Evolutionary conservation across 2,329 filamentous ascomycete genomes (phyloP).

Genomic region (Lasiodiplodia sp.): DNA sequence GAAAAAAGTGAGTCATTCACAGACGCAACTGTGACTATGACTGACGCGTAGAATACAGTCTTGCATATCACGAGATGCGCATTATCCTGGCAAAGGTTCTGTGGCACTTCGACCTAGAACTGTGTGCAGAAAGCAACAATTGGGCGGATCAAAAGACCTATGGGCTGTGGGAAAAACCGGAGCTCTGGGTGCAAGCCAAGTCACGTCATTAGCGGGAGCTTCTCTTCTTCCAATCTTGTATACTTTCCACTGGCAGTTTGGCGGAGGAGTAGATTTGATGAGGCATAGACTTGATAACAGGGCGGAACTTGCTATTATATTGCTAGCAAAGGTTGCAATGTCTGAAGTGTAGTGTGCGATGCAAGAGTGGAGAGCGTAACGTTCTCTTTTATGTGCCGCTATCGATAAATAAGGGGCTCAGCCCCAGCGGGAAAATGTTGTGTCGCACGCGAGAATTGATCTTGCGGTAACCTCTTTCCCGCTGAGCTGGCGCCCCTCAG

Average conservation of each 20-base stretch:
- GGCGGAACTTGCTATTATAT: too few relatives aligned
- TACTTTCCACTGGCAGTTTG: too few relatives aligned
- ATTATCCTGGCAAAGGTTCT: conserved; percentile 47
- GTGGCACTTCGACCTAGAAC: conserved; percentile 48
- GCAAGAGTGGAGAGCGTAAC: too few relatives aligned
- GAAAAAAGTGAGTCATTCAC: conserved; percentile 43
- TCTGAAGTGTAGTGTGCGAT: too few relatives aligned
- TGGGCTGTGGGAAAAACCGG: conserved; percentile 47
- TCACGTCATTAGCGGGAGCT: too few relatives aligned
- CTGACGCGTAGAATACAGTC: conserved; percentile 33
- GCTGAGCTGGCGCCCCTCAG: not conserved
- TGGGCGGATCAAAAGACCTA: conserved; percentile 44
- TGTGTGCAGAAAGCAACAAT: conserved; percentile 41
- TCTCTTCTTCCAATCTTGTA: too few relatives aligned
- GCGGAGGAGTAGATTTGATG: too few relatives aligned
- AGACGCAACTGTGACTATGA: not conserved
- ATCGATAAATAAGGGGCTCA: too few relatives aligned
- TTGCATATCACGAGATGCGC: conserved; percentile 50
- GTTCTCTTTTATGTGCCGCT: too few relatives aligned
- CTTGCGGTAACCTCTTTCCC: not conserved
- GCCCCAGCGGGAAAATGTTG: too few relatives aligned
- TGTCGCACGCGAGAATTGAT: not conserved
- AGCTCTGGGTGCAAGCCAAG: conserved; percentile 30
- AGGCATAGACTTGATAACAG: too few relatives aligned
- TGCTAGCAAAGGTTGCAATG: too few relatives aligned